These are phyloP conservation scores for Carallia pectinifolia DNA, from an alignment of 345 rosid species.

Conservation along the genomic window DNA sequence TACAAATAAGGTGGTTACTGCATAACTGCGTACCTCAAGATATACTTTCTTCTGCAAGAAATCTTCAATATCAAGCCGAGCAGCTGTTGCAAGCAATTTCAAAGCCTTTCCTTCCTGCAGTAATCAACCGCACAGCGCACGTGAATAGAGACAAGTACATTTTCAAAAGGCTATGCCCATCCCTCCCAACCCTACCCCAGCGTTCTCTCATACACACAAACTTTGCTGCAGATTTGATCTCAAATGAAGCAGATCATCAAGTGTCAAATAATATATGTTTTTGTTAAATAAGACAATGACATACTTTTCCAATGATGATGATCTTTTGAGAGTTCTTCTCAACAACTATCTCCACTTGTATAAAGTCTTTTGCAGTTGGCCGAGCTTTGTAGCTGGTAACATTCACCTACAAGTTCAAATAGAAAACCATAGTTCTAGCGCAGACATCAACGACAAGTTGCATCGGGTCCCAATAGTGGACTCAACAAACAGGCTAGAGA, in stretches of 20 bases:
- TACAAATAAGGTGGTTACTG: neutral
- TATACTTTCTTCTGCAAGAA: constrained; percentile 93
- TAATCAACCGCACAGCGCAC: constrained; percentile 7
- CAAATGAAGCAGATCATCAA: no score
- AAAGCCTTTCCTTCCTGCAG: constrained; percentile 84
- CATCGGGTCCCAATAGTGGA: neutral
- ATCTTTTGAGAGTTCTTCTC: constrained; percentile 93
- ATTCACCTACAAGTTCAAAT: constrained; percentile 55
- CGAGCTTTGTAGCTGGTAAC: constrained; percentile 82
- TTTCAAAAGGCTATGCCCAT: neutral
- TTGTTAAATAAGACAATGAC: constrained; percentile 13
- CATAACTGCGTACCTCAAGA: constrained; percentile 52
- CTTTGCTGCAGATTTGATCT: no score
- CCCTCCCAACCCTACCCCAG: no score
- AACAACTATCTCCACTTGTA: constrained; percentile 90
- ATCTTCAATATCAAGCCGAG: constrained; percentile 88
- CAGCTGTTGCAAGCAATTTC: constrained; percentile 81
- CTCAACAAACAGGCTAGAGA: neutral
- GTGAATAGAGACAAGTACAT: constrained; percentile 10
- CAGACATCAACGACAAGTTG: neutral
- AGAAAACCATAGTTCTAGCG: constrained; percentile 1
- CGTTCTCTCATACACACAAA: no score
- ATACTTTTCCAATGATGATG: constrained; percentile 87
- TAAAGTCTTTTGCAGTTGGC: constrained; percentile 82
- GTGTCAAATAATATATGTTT: neutral